Evolutionary conservation across 2,329 filamentous ascomycete species (phyloP).

Genomic region (Fusarium bactridioides): DNA sequence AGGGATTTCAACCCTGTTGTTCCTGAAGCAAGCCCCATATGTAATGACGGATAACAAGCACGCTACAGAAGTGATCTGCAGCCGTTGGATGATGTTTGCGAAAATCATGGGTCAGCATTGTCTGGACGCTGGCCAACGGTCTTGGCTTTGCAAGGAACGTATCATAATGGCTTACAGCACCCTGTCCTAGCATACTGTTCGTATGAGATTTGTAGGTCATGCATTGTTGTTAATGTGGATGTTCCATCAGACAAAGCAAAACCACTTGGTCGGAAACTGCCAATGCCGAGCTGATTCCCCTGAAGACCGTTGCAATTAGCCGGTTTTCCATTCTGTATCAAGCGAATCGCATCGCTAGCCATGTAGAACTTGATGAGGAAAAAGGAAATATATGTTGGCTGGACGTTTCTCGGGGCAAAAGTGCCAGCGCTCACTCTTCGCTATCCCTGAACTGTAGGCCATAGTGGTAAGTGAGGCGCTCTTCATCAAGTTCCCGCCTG

Average conservation of each 20-base stretch:
- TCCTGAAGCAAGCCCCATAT: not conserved
- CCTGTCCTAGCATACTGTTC: not conserved
- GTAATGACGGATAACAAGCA: not conserved
- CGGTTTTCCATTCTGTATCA: not conserved
- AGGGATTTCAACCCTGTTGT: not conserved
- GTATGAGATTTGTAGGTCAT: no score
- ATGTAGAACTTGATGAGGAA: not conserved
- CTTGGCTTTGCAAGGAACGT: not conserved
- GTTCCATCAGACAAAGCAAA: not conserved
- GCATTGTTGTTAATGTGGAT: not conserved
- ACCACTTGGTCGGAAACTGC: not conserved
- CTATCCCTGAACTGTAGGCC: not conserved
- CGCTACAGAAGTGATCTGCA: conserved; percentile 3
- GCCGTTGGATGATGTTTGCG: not conserved
- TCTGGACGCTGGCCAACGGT: not conserved
- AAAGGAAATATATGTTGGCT: not conserved
- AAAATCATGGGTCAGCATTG: not conserved
- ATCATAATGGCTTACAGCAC: not conserved
- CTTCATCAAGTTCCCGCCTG: no score
- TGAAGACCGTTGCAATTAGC: not conserved
- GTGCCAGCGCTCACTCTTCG: not conserved
- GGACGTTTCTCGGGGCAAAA: not conserved
- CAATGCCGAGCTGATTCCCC: not conserved
- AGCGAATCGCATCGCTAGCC: not conserved
- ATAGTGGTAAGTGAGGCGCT: not conserved